phyloP scores from a whole-genome alignment of 352 stramenopile species.

The Pythium volutum region DNA sequence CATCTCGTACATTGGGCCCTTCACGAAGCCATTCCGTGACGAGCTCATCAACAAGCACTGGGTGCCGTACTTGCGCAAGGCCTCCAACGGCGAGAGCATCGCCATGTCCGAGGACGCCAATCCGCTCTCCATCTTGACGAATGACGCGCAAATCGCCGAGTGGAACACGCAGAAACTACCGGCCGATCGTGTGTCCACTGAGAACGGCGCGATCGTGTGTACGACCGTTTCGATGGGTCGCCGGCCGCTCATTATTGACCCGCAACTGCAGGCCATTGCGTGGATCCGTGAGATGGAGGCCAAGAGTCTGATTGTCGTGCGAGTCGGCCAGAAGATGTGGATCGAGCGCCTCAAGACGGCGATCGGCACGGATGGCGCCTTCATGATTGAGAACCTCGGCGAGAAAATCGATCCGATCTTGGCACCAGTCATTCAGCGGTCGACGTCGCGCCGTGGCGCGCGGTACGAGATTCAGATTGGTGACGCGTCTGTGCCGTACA shows the following conservation, averaged over 20 bases:
- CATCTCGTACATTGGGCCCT: constrained; percentile 95
- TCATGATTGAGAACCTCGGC: constrained; percentile 94
- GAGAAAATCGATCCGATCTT: constrained; percentile 94
- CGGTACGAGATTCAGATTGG: constrained; percentile 95
- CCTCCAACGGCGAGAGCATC: constrained; percentile 82
- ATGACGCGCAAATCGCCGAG: constrained; percentile 90
- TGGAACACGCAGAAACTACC: constrained; percentile 94
- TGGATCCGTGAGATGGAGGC: constrained; percentile 93
- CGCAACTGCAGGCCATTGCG: constrained; percentile 91
- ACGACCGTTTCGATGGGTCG: constrained; percentile 89
- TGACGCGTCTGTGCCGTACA: constrained; percentile 93
- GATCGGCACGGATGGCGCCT: constrained; percentile 91
- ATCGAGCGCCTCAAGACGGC: constrained; percentile 92
- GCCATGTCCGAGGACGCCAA: constrained; percentile 91
- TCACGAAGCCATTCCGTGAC: constrained; percentile 94
- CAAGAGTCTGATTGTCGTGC: constrained; percentile 90
- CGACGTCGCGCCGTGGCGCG: constrained; percentile 90
- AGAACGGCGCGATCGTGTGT: constrained; percentile 92
- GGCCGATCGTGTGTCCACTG: constrained; percentile 91
- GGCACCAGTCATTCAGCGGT: constrained; percentile 92
- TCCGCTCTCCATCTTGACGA: constrained; percentile 88
- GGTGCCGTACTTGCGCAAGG: constrained; percentile 87
- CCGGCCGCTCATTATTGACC: constrained; percentile 92
- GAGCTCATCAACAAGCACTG: constrained; percentile 93
- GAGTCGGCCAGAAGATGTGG: constrained; percentile 93